A percentile compares a stretch with the other conserved stretches of the same genome.
phyloP scores from a whole-genome alignment of 2,329 filamentous ascomycete species.

The Apiospora arundinis region DNA sequence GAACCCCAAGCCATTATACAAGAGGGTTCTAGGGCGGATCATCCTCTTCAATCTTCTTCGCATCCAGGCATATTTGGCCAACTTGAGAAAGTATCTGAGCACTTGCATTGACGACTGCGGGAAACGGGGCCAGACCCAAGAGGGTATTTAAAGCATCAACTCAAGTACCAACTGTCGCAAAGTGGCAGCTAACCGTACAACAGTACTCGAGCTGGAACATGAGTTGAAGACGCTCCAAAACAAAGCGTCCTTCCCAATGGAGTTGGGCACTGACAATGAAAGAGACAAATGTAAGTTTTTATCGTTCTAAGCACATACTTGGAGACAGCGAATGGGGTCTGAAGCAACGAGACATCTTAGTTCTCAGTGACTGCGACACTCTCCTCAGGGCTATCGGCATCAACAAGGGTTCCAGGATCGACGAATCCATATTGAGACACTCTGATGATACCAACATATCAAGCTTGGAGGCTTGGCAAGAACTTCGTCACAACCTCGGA shows the following conservation, averaged over 20 bases:
- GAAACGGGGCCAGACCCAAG: neutral
- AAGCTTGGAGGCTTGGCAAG: constrained; percentile 22
- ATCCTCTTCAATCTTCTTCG: constrained; percentile 18
- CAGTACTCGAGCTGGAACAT: constrained; percentile 18
- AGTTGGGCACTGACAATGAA: neutral
- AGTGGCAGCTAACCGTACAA: neutral
- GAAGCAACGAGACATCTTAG: neutral
- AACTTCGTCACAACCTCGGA: constrained; percentile 24
- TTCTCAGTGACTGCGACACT: constrained; percentile 22
- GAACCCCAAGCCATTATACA: constrained; percentile 16
- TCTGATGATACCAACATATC: neutral
- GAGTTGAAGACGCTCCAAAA: constrained; percentile 11
- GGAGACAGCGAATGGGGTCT: neutral
- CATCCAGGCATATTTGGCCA: constrained; percentile 21
- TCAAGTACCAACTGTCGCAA: too few species aligned
- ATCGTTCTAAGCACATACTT: neutral
- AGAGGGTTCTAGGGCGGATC: constrained; percentile 21
- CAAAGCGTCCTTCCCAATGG: constrained; percentile 18
- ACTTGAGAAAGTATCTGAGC: constrained; percentile 13
- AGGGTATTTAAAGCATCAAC: neutral
- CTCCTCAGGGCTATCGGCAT: constrained; percentile 21
- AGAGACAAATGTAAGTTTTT: constrained; percentile 14
- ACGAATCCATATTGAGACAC: neutral
- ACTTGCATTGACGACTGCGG: constrained; percentile 20
- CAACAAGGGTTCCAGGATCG: constrained; percentile 3